Evolutionary conservation across 257 asterid species (phyloP), one percentile per base, ranked within the genome.

Genomic region (Salvia splendens): DNA sequence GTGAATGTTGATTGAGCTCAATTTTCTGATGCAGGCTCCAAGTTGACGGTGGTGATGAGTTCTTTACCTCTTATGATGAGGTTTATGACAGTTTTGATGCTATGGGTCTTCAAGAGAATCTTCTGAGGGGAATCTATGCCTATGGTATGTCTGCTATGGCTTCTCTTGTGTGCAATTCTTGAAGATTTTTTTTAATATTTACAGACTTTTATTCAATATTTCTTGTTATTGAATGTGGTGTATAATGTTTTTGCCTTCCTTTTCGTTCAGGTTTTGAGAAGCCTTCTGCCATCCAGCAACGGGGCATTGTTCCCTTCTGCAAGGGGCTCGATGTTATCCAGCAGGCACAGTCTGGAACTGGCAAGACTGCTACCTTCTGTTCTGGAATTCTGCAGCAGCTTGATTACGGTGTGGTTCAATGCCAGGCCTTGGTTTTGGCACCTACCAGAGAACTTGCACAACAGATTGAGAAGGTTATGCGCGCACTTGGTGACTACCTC

Each of bases 241-340:
- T 20, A 20, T 20, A 20, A 20, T 20, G 24, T 20, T 20, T 20
- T 20, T 20, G 24, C 24, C 24, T 20, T 20, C 24, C 24, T 20
- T 20, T 20, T 20, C 1, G 24, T 20, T 20, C 24, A 85, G 92
- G 92, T 77, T 86, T 83, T 47, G 89, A 86, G 83, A 86, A 79
- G 79, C 92, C 92, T 4, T 83, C 87, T 24, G 92, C 92, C 8
- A 86, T 86, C 70, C 92, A 86, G 51, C 92, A 86, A 69, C 77
- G 89, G 64, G 92, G 89, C 52, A 83, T 83, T 4, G 92, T 85
- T 15, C 89, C 92, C 9, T 85, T 85, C 72, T 77, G 83, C 71
- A 81, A 79, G 89, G 89, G 87, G 4, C 87, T 83, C 9, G 89
- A 85, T 53, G 92, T 85, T 24, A 85, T 85, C 76, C 92, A 86